Base-by-base conservation (phyloP, 352 stramenopile genomes). In the Plasmopara muralis region DNA sequence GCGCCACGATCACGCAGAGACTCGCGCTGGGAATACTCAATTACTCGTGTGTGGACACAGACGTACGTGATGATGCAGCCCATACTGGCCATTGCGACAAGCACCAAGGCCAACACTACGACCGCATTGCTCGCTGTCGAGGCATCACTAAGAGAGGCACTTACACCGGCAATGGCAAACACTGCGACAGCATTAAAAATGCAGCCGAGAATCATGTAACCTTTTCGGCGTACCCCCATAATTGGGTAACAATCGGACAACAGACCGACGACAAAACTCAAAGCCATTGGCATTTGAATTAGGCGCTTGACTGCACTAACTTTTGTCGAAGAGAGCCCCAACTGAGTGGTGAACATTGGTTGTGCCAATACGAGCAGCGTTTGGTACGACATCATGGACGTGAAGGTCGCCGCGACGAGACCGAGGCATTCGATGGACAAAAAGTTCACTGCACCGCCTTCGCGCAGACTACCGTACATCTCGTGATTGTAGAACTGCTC, bases 211-310 rank as follows among this genome's bases (percentile, higher is more conserved):
- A 95, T 83, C 70, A 96, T 95, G 68, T 96, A 97, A 10, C 83
- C 79, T 67, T 96, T 96, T 42, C 88, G 77, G 16, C 83, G 86
- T 14, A 91, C 71, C 2, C 88, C 87, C 69, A 87, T 85, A 68
- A 97, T 92, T 31, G 91, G 89, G 55, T 94, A 90, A 45, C 76
- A 95, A 60, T 97, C 87, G 14, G 77, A 94, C 10, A 96, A 53
- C 2, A 97, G 66, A 30, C 89, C 89, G 37, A 96, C 75, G 10
- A 96, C 66, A 40, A 97, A 89, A 66, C 88, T 95, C 43, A 96
- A 74, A 13, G 73, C 78, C 77, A 89, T 95, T 28, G 88, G 86
- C 52, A 97, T 68, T 40, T 93, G 67, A 30, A 95, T 77, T 8
- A 87, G 60, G 9, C 77, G 77, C 31, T 71, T 52, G 4, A 80